Evolutionary conservation across 1,284 basidiomycete species (phyloP), one percentile per base, ranked within the genome.

Genomic region (Limonomyces culmigenus): DNA sequence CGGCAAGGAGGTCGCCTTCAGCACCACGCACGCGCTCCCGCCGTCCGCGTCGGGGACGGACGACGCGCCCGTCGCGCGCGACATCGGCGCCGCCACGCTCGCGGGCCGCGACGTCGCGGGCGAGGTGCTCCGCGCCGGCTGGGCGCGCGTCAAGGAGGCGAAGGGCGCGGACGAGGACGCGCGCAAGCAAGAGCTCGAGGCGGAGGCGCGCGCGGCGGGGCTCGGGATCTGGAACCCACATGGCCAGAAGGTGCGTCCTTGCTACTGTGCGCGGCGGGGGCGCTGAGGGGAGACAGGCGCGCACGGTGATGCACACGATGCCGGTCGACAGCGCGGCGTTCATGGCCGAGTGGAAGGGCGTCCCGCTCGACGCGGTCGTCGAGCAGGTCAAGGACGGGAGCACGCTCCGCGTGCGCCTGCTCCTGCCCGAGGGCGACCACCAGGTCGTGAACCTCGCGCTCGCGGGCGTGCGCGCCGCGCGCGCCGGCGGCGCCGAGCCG

Each of bases 351-450:
- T 84, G 87, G 76, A 95, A 91, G 54, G 88, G 84, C 21, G 83
- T 88, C 53, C 62, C 73, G 8, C 62, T 97, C 41, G 88, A 96
- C 50, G 86, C 86, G 36, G 72, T 93, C 42, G 86, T 98, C 41
- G 93, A 98, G 58, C 79, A 86, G 55, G 89, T 97, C 38, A 74
- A 85, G 37, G 92, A 98, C 52, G 93, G 92, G 34, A 83, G 83
- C 29, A 92, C 88, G 35, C 63, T 97, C 25, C 83, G 92, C 20
- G 75, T 85, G 35, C 77, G 95, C 36, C 68, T 97, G 31, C 62
- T 96, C 33, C 72, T 97, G 58, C 80, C 88, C 21, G 75, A 87
- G 33, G 76, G 75, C 16, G 77, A 84, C 40, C 93, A 98, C 50
- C 89, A 92, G 58, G 63, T 89, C 42, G 65, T 78, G 51, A 91